Evolutionary conservation across 176 grass and related monocot genomes (phyloP), one percentile per base, ranked within the genome.

Genomic region (Oryza longistaminata): DNA sequence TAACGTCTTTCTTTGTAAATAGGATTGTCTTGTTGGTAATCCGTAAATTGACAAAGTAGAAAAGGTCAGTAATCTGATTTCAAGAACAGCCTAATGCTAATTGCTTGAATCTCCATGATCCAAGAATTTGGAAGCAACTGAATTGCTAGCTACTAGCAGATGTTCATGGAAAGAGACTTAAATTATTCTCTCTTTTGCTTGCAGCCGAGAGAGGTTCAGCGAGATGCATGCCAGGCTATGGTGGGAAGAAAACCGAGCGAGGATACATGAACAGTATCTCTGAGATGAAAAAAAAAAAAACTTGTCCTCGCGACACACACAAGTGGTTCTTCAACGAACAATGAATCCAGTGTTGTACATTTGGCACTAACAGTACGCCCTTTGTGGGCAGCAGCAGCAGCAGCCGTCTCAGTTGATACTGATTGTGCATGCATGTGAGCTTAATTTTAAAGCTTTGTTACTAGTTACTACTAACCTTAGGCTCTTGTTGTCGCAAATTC

Each of bases 241-340:
- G 96, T 99, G 96, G 96, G 96, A 99, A 43, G 90, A 96, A 71
- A 96, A 99, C 62, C 93, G 93, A 34, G 75, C 90, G 4, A 94
- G 96, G 68, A 96, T 99, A 94, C 96, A 96, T 4, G 90, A 96
- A 77, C 93, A 96, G 24, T 99, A 99, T 88, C 96, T 99, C 72
- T 94, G 77, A 90, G 70, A 77, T 77, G 77, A 73, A 74, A 27
- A 73, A 73, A 74, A 74, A 73, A 5, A 11, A 21, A 31, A 31
- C 29, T 31, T 31, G 29, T 31, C 29, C 29, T 31, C 2, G 29
- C 29, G 29, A 31, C 29, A 31, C 29, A 31, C 29, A 31, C 29
- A 31, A 31, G 29, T 31, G 13, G 1, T 49, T n/a, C 43, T 70
- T 77, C 35, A 10, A 49, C 69, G 74, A 74, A 53, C 74, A 44